These are phyloP conservation scores for Monilinia vaccinii-corymbosi DNA, from an alignment of 2,329 filamentous ascomycete species.

Conservation along the genomic window DNA sequence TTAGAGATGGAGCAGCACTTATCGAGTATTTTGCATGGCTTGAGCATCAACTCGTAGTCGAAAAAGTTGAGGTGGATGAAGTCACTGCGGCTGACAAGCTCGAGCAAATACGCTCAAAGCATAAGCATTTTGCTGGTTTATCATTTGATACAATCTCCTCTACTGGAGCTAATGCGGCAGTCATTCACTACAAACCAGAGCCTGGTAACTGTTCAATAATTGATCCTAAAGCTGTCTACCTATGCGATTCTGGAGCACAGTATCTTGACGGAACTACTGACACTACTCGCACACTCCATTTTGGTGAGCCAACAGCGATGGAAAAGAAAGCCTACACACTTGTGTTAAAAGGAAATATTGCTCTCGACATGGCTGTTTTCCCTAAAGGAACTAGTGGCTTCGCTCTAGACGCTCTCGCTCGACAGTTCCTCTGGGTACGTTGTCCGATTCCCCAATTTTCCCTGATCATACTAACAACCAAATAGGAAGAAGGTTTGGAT, in stretches of 20 bases:
- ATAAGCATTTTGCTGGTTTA: constrained; percentile 73
- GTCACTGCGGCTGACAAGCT: constrained; percentile 88
- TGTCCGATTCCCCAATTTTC: neutral
- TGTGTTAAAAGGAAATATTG: constrained; percentile 90
- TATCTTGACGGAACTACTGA: constrained; percentile 94
- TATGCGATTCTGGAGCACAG: constrained; percentile 97
- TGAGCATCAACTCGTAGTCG: constrained; percentile 72
- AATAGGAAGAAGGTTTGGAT: constrained; percentile 67
- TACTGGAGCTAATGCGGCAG: constrained; percentile 71
- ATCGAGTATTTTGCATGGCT: constrained; percentile 95
- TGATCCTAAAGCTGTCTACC: constrained; percentile 77
- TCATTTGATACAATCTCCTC: constrained; percentile 96
- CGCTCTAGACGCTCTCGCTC: constrained; percentile 77
- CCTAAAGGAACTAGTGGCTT: constrained; percentile 94
- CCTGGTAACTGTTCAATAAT: constrained; percentile 72
- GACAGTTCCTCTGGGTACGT: constrained; percentile 82
- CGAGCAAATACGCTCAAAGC: constrained; percentile 59
- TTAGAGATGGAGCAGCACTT: constrained; percentile 84
- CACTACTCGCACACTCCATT: constrained; percentile 87
- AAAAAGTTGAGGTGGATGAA: constrained; percentile 71
- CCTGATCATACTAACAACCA: constrained; percentile 8
- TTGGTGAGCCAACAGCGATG: constrained; percentile 71
- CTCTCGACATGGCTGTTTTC: constrained; percentile 76
- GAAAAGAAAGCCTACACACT: constrained; percentile 89
- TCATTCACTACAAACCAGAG: constrained; percentile 94